These are phyloP conservation scores for Saccharomyces pastorianus DNA, from an alignment of 1,139 yeast genomes.

Conservation along the genomic window DNA sequence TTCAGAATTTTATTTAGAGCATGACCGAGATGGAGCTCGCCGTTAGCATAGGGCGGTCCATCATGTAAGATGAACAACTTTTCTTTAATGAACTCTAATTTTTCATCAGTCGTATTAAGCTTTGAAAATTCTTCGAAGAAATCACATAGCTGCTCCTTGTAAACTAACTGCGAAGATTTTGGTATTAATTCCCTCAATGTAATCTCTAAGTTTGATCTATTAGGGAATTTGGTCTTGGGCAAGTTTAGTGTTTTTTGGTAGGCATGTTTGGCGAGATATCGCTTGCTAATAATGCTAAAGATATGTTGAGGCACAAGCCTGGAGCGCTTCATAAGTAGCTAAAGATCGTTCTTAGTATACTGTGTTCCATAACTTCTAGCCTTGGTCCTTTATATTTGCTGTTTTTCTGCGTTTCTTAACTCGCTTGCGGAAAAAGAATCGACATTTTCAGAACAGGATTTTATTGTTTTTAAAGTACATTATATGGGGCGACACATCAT, in stretches of 20 bases:
- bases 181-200: constrained; percentile 32
- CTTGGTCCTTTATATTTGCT: not conserved
- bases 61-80: constrained; percentile 71
- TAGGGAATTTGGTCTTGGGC: constrained; percentile 48
- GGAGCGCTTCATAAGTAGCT: not conserved
- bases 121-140: constrained; percentile 14
- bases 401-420: not conserved
- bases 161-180: constrained; percentile 33
- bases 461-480: not conserved
- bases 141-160: constrained; percentile 28
- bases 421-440: not conserved
- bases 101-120: constrained; percentile 9
- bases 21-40: constrained; percentile 88
- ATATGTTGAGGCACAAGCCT: not conserved
- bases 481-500: not conserved
- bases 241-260: constrained; percentile 43
- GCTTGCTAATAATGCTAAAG: constrained; percentile 1
- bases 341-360: not conserved
- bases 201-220: constrained; percentile 37
- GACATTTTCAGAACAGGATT: not conserved
- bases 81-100: constrained; percentile 20
- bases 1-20: constrained; percentile 82
- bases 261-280: constrained; percentile 24
- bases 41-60: constrained; percentile 98
- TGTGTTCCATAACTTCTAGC: not conserved